Evolutionary conservation across 2,329 filamentous ascomycete genomes (phyloP).

Genomic region (Lachnellula willkommii): DNA sequence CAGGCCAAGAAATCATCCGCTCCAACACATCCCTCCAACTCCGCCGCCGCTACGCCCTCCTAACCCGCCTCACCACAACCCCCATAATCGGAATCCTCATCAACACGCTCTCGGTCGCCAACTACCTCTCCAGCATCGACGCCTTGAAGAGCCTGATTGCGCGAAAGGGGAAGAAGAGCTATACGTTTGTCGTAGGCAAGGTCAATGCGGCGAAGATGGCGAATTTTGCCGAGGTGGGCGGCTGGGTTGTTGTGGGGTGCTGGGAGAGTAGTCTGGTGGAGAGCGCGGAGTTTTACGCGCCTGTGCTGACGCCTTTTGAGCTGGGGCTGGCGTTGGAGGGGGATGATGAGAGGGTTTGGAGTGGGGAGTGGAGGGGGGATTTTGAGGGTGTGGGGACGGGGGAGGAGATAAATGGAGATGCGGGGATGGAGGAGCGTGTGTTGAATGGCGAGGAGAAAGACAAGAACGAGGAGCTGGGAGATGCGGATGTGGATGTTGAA

Average conservation of each 20-base stretch:
- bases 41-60: conserved; percentile 79
- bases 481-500: not conserved
- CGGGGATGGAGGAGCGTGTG: conserved; percentile 23
- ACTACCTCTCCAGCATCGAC: conserved; percentile 78
- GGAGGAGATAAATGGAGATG: not conserved
- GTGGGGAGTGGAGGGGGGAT: conserved; percentile 81
- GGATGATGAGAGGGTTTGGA: conserved; percentile 77
- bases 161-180: conserved; percentile 84
- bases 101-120: conserved; percentile 87
- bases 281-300: conserved; percentile 80
- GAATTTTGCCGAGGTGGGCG: conserved; percentile 91
- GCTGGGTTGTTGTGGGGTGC: conserved; percentile 95
- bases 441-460: conserved; percentile 21
- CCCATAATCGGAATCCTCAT: conserved; percentile 90
- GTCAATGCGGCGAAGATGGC: conserved; percentile 92
- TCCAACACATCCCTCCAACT: conserved; percentile 51
- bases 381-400: conserved; percentile 59
- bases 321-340: conserved; percentile 69
- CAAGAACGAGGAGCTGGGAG: conserved; percentile 5
- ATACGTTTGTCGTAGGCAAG: conserved; percentile 94
- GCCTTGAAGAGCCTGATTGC: conserved; percentile 68
- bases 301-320: conserved; percentile 94
- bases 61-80: conserved; percentile 73
- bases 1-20: conserved; percentile 21
- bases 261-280: conserved; percentile 96